Percentiles rank a stretch among this genome's conserved stretches.
Conservation (phyloP, 1,284 basidiomycete genomes). For the Ganoderma sinense region DNA sequence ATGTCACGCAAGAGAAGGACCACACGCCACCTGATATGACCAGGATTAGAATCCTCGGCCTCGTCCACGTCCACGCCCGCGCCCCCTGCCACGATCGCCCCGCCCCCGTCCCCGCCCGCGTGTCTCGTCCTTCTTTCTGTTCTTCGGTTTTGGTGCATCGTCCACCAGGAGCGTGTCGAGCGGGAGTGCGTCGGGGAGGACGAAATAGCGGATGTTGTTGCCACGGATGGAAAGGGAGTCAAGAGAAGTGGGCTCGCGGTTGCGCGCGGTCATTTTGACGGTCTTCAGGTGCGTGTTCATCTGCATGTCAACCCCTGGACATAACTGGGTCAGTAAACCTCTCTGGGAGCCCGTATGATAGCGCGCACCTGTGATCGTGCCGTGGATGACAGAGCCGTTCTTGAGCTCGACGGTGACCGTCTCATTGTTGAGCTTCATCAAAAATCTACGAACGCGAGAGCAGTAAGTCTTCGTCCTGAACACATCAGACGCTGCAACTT, state of each 20-base stretch:
- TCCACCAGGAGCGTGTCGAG: constrained; percentile 97
- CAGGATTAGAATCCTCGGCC: constrained; percentile 36
- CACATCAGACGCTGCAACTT: constrained; percentile 2
- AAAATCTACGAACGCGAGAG: constrained; percentile 66
- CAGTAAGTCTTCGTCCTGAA: not conserved
- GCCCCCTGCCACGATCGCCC: constrained; percentile 56
- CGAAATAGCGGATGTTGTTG: constrained; percentile 94
- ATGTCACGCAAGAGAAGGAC: constrained; percentile 12
- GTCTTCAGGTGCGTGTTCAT: constrained; percentile 99
- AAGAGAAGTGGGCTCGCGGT: constrained; percentile 84
- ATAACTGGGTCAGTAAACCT: not conserved
- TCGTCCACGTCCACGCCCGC: constrained; percentile 37
- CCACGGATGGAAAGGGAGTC: constrained; percentile 92
- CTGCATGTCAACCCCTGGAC: constrained; percentile 90
- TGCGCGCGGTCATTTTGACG: constrained; percentile 93
- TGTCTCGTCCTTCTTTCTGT: constrained; percentile 79
- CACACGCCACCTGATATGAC: not conserved
- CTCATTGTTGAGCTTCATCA: constrained; percentile 99
- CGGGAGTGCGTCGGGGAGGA: constrained; percentile 95
- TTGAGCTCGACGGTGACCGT: constrained; percentile 98
- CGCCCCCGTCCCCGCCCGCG: constrained; percentile 64
- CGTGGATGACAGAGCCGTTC: constrained; percentile 95
- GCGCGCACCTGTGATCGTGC: constrained; percentile 92
- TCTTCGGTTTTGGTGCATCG: constrained; percentile 97
- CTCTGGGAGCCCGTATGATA: not conserved